Evolutionary conservation across 2,329 filamentous ascomycete species (phyloP), one percentile per base, ranked within the genome.

Genomic region (Colletotrichum australisinense): DNA sequence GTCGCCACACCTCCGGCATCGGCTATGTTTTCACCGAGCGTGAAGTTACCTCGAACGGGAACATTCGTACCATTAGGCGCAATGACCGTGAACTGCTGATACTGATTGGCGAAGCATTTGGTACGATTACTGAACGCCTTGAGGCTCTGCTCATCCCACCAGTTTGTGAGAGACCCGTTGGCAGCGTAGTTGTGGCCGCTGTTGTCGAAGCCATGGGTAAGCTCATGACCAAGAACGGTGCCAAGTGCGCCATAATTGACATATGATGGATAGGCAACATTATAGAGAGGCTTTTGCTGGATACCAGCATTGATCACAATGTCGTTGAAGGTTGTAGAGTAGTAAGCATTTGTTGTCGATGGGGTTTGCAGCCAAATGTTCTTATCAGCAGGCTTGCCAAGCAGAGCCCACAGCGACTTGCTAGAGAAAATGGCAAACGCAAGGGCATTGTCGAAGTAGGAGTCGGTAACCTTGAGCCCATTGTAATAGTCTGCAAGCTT

Each of bases 271-370:
- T 92, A 86, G 2, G 87, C 83, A 14, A 88, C 86, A 69, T 91
- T 88, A 77, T 93, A 94, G 1, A 91, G 83, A 0, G 92, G 91
- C 1, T 57, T 56, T 78, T 94, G 92, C 87, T 93, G 91, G 64
- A 93, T 92, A 0, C 91, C 92, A 0, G 91, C 91, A 0, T 90
- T 90, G 78, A 94, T 92, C 4, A 91, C 88, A 58, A 93, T 93
- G 76, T 91, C 88, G 76, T 94, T 93, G n/a, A 87, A 87, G 0
- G 86, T 84, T 22, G 87, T 87, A 74, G 90, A 89, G 79, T 93
- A 92, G 76, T 91, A 92, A 0, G 92, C 92, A 76, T 93, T 93
- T 12, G 89, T 86, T 1, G 87, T 90, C 2, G 89, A 84, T 0
- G 88, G 87, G 16, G 86, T 88, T 87, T 91, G 90, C 14, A 80